A percentile compares a stretch with the other conserved stretches of the same genome.
phyloP scores from a whole-genome alignment of 1,139 yeast genomes.

The Candida sp. region DNA sequence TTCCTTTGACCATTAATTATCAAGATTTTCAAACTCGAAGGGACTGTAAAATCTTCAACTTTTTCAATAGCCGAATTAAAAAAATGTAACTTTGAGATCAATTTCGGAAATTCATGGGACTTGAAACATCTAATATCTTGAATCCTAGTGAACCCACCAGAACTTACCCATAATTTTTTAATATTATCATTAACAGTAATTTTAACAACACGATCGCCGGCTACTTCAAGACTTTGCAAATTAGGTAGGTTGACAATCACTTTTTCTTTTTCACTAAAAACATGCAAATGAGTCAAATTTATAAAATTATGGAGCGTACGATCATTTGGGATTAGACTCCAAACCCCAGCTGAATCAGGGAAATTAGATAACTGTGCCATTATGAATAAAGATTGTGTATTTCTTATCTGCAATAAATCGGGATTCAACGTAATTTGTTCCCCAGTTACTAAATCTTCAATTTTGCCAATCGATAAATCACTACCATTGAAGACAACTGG shows the following conservation, averaged over 20 bases:
- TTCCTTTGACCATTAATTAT: not conserved
- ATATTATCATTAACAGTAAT: not conserved
- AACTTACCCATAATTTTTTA: not conserved
- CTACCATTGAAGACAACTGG: not conserved
- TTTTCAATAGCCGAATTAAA: not conserved
- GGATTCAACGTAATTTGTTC: not conserved
- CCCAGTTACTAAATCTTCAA: not conserved
- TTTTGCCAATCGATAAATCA: not conserved
- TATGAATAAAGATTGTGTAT: not conserved
- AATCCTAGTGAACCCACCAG: not conserved
- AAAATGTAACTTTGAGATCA: not conserved
- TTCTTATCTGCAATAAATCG: not conserved
- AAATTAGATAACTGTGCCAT: not conserved
- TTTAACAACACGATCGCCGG: not conserved
- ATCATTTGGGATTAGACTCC: not conserved
- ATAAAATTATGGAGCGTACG: not conserved
- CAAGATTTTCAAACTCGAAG: not conserved
- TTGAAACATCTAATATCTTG: not conserved
- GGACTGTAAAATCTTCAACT: not conserved
- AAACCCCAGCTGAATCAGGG: not conserved
- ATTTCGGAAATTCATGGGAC: not conserved
- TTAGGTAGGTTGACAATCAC: not conserved
- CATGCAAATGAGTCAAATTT: not conserved
- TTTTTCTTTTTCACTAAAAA: not conserved
- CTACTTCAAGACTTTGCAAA: not conserved